These are phyloP conservation scores for Eustoma russellianum DNA, from an alignment of 257 asterid genomes.

Conservation along the genomic window DNA sequence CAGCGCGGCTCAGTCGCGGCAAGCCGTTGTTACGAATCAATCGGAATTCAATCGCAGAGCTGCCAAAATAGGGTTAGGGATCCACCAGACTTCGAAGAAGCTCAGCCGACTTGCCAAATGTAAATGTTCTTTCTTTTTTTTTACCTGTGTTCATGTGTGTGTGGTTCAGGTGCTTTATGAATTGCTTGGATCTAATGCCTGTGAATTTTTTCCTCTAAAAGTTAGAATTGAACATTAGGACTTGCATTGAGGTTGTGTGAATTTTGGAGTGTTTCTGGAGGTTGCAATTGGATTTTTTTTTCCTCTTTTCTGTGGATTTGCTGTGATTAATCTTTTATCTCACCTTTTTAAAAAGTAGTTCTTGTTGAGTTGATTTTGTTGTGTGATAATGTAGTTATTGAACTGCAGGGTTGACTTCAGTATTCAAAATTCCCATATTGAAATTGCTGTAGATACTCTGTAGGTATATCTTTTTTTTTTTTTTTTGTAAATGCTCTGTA, in stretches of 20 bases:
- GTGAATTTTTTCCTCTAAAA: not conserved
- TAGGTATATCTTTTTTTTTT: too few relatives aligned
- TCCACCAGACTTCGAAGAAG: conserved; percentile 91
- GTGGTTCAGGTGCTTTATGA: not conserved
- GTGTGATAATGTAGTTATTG: too few relatives aligned
- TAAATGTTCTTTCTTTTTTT: conserved; percentile 17
- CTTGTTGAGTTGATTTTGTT: too few relatives aligned
- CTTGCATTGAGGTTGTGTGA: not conserved
- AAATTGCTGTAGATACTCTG: too few relatives aligned
- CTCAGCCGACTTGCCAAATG: conserved; percentile 86
- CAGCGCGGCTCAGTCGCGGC: conserved; percentile 36
- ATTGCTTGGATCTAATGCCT: not conserved
- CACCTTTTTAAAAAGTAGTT: too few relatives aligned
- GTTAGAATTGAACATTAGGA: not conserved
- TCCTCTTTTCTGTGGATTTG: too few relatives aligned
- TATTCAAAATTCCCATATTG: too few relatives aligned
- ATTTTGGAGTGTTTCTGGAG: not conserved
- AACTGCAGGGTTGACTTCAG: too few relatives aligned
- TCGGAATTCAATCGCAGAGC: conserved; percentile 84
- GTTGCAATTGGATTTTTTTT: not conserved
- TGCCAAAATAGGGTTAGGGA: conserved; percentile 77
- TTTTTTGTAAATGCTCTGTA: too few relatives aligned
- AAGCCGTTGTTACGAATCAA: conserved; percentile 61
- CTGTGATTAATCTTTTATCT: too few relatives aligned
- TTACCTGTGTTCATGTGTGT: not conserved